These are phyloP conservation scores for Auricularia sp. DNA, from an alignment of 768 basidiomycete species.

Conservation along the genomic window DNA sequence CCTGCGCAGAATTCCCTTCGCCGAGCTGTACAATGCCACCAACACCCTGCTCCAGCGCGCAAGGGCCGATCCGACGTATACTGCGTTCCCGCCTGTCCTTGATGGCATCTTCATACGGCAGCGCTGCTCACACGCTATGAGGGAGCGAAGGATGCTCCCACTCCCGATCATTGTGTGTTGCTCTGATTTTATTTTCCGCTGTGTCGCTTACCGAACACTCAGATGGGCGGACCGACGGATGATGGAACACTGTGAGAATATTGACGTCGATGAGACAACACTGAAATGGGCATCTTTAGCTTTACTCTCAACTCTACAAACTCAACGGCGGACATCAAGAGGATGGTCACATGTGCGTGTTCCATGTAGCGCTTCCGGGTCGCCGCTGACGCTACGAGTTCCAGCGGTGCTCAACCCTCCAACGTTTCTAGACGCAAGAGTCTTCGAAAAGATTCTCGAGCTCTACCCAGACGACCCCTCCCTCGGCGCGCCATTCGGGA, in stretches of 20 bases:
- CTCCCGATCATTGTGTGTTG: not conserved
- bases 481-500: constrained; percentile 36
- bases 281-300: constrained; percentile 16
- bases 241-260: constrained; percentile 8
- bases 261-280: constrained; percentile 36
- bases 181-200: not conserved
- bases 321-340: constrained; percentile 19
- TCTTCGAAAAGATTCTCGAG: constrained; percentile 21
- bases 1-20: constrained; percentile 21
- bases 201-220: not conserved
- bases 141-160: not conserved
- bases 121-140: not conserved
- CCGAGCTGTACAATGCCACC: constrained; percentile 20
- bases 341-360: constrained; percentile 14
- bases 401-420: constrained; percentile 6
- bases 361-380: constrained; percentile 14
- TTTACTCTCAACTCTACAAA: constrained; percentile 23
- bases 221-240: constrained; percentile 15
- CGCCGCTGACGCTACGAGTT: no score
- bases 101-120: not conserved
- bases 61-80: not conserved
- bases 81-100: not conserved
- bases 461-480: constrained; percentile 35
- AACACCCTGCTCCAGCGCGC: not conserved
- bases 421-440: constrained; percentile 11